A percentile compares a stretch with the other conserved stretches of the same genome.
Evolutionary conservation across 2,329 filamentous ascomycete species (phyloP).

Genomic region (Aspergillus bombycis): DNA sequence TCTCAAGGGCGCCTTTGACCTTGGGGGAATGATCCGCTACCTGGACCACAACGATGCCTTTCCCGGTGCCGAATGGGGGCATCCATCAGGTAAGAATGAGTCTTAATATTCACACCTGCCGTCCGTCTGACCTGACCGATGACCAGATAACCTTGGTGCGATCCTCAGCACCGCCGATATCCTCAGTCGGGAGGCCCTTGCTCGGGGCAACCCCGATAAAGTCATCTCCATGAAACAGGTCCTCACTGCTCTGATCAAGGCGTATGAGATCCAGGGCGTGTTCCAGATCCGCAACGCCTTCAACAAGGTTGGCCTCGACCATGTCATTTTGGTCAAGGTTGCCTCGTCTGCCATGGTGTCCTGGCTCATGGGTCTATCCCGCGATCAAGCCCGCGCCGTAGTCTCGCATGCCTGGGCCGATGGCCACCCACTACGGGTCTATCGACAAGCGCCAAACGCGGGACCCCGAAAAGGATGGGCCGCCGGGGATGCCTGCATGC

Average conservation of each 20-base stretch:
- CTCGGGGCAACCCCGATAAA: not conserved
- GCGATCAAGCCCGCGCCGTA: conserved; percentile 36
- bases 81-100: conserved; percentile 34
- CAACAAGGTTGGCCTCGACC: conserved; percentile 46
- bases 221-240: conserved; percentile 16
- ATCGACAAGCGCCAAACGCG: conserved; percentile 38
- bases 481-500: conserved; percentile 45
- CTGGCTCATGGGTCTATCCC: conserved; percentile 40
- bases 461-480: conserved; percentile 49
- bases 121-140: not conserved
- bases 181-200: not conserved
- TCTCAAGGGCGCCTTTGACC: conserved; percentile 43
- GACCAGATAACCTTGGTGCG: conserved; percentile 42
- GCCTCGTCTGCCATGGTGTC: conserved; percentile 43
- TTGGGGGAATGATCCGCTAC: conserved; percentile 45
- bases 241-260: conserved; percentile 41
- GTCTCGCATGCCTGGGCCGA: conserved; percentile 48
- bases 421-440: conserved; percentile 40
- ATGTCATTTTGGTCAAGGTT: conserved; percentile 47
- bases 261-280: conserved; percentile 49
- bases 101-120: no score
- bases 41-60: conserved; percentile 49
- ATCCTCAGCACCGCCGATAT: conserved; percentile 39
- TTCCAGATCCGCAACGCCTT: conserved; percentile 43
- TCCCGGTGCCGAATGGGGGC: conserved; percentile 47